These are phyloP conservation scores for Diplocarpon rosae DNA, from an alignment of 2,329 filamentous ascomycete species.

Conservation along the genomic window DNA sequence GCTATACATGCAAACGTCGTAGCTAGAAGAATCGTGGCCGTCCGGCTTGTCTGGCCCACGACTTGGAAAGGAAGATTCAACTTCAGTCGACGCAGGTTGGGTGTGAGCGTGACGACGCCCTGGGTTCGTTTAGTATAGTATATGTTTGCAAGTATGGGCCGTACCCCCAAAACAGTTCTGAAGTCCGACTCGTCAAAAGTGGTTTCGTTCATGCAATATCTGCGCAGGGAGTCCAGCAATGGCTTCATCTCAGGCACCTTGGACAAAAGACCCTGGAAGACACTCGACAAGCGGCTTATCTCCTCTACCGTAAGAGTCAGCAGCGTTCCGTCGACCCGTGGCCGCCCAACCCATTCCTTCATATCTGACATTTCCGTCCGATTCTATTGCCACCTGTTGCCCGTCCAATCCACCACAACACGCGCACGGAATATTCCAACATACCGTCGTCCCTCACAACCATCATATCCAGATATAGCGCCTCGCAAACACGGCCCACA, in stretches of 20 bases:
- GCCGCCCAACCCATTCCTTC: too few species aligned
- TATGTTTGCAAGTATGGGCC: neutral
- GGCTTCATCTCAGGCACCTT: slow-evolving; percentile 33
- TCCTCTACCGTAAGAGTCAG: slow-evolving; percentile 32
- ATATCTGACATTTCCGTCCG: too few species aligned
- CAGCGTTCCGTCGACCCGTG: neutral
- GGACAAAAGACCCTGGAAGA: slow-evolving; percentile 32
- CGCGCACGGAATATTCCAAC: slow-evolving; percentile 9
- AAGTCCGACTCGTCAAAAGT: slow-evolving; percentile 42
- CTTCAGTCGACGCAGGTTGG: slow-evolving; percentile 36
- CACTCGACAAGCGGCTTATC: slow-evolving; percentile 35
- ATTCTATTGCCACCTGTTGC: too few species aligned
- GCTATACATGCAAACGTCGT: slow-evolving; percentile 40
- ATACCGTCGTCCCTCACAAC: slow-evolving; percentile 40
- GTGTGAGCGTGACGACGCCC: slow-evolving; percentile 34
- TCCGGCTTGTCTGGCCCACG: slow-evolving; percentile 34
- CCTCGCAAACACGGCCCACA: slow-evolving; percentile 37
- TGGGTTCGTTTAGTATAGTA: neutral
- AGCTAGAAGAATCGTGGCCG: slow-evolving; percentile 40
- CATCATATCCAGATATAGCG: slow-evolving; percentile 42
- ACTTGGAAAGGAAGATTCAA: slow-evolving; percentile 42
- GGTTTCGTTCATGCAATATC: slow-evolving; percentile 37
- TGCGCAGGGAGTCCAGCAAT: slow-evolving; percentile 34
- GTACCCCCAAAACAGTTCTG: slow-evolving; percentile 29
- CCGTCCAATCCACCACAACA: too few species aligned